These are phyloP conservation scores for Penicillium argentinense DNA, from an alignment of 495 filamentous ascomycete species.

Conservation along the genomic window DNA sequence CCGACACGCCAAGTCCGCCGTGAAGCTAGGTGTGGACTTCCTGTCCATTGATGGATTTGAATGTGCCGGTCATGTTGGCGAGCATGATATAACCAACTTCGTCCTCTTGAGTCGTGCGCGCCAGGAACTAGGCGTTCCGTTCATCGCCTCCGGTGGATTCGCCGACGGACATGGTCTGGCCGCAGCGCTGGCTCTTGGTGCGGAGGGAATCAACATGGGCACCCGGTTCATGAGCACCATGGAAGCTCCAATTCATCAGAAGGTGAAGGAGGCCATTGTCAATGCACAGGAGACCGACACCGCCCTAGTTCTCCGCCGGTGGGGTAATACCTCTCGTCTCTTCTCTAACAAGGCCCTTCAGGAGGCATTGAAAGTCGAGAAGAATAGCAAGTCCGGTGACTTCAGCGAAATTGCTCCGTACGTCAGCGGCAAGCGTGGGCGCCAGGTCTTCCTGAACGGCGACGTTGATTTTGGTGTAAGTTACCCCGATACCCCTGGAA, in stretches of 20 bases:
- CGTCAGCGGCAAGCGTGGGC: slow-evolving; percentile 91
- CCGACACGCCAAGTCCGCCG: slow-evolving; percentile 84
- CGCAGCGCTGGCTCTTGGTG: slow-evolving; percentile 86
- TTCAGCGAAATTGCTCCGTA: slow-evolving; percentile 88
- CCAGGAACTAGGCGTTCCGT: slow-evolving; percentile 81
- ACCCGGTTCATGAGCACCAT: slow-evolving; percentile 93
- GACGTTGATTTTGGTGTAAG: slow-evolving; percentile 87
- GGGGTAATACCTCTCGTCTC: slow-evolving; percentile 93
- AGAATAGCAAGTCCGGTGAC: slow-evolving; percentile 79
- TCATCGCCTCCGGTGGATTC: slow-evolving; percentile 94
- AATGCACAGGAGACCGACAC: slow-evolving; percentile 88
- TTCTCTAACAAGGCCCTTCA: slow-evolving; percentile 86
- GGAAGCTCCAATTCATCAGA: slow-evolving; percentile 87
- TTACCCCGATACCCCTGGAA: no score
- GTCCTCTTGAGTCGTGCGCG: slow-evolving; percentile 85
- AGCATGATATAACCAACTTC: slow-evolving; percentile 96
- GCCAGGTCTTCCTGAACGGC: slow-evolving; percentile 89
- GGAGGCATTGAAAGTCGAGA: slow-evolving; percentile 79
- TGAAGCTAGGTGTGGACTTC: slow-evolving; percentile 96
- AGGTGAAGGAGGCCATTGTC: slow-evolving; percentile 92
- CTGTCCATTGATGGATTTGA: slow-evolving; percentile 96
- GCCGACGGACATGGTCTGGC: slow-evolving; percentile 93
- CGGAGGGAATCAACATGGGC: slow-evolving; percentile 94
- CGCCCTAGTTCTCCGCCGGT: slow-evolving; percentile 80
- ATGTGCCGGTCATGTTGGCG: slow-evolving; percentile 94